Evolutionary conservation across 1,284 basidiomycete genomes (phyloP).

Genomic region (Laetiporus sulphureus): DNA sequence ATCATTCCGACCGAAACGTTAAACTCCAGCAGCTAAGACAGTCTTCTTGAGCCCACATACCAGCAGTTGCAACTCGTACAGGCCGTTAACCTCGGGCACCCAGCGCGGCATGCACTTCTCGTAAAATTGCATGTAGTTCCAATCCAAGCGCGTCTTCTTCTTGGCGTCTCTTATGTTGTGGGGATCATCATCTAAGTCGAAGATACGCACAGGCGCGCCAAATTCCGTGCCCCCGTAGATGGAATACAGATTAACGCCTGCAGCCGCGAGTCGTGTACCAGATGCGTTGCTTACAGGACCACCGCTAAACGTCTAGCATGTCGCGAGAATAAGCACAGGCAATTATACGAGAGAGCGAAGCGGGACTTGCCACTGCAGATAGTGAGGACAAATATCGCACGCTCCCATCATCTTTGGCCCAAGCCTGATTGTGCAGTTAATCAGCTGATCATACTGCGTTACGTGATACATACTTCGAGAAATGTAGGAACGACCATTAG

Average conservation of each 20-base stretch:
- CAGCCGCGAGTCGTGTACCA: slow-evolving; percentile 7
- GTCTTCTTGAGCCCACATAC: too few relatives aligned
- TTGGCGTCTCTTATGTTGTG: background rate
- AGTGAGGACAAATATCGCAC: slow-evolving; percentile 9
- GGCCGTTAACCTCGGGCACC: slow-evolving; percentile 20
- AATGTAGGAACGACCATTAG: slow-evolving; percentile 13
- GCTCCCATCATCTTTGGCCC: slow-evolving; percentile 9
- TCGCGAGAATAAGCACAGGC: background rate
- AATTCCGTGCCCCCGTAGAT: slow-evolving; percentile 15
- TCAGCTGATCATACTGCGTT: too few relatives aligned
- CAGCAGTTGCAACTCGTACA: slow-evolving; percentile 26
- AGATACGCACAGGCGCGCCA: slow-evolving; percentile 2
- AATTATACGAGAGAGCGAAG: background rate
- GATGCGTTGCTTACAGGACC: slow-evolving; percentile 8
- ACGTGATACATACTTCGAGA: slow-evolving; percentile 15
- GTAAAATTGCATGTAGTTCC: slow-evolving; percentile 25
- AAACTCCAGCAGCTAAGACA: too few relatives aligned
- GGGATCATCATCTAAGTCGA: background rate
- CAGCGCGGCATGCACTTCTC: slow-evolving; percentile 18
- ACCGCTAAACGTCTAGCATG: slow-evolving; percentile 7
- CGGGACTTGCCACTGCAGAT: slow-evolving; percentile 8
- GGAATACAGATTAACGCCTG: slow-evolving; percentile 9
- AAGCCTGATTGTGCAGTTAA: too few relatives aligned
- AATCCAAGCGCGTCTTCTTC: slow-evolving; percentile 16
- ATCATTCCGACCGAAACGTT: background rate